phyloP scores from a whole-genome alignment of 164 flowering plant genomes.

The Macadamia tetraphylla region DNA sequence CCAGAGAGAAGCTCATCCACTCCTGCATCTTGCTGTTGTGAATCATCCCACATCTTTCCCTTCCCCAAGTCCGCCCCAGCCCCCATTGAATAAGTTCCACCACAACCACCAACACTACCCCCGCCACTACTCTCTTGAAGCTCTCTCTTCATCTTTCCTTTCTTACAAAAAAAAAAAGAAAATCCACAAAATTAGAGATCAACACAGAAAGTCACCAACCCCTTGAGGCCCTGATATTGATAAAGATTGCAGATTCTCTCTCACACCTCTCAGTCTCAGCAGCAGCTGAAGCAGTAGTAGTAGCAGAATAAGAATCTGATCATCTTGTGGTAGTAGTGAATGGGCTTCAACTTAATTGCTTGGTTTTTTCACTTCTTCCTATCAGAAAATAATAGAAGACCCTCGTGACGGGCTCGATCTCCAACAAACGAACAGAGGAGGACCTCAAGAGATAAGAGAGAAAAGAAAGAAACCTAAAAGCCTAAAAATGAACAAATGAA shows the following conservation, averaged over 20 bases:
- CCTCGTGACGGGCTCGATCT: constrained; percentile 24
- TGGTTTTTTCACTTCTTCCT: no score
- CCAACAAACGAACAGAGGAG: constrained; percentile 8
- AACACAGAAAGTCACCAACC: not conserved
- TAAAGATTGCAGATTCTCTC: no score
- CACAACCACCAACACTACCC: not conserved
- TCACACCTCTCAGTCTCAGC: not conserved
- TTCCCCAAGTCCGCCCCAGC: constrained; percentile 19
- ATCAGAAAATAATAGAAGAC: not conserved
- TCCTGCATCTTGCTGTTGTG: constrained; percentile 37
- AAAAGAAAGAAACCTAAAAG: no score
- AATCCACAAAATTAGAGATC: not conserved
- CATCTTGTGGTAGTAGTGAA: not conserved
- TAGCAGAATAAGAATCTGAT: not conserved
- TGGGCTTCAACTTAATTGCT: not conserved
- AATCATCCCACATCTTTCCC: constrained; percentile 38
- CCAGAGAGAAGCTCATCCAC: constrained; percentile 74
- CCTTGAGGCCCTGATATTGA: not conserved
- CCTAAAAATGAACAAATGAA: not conserved
- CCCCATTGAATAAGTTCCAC: constrained; percentile 5
- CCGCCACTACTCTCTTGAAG: constrained; percentile 6
- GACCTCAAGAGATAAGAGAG: not conserved
- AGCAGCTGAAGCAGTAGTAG: not conserved
- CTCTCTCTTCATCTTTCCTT: constrained; percentile 28
- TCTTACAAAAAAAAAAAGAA: no score